Evolutionary conservation across 495 filamentous ascomycete genomes (phyloP).

Genomic region (Tuber umbilicatum): DNA sequence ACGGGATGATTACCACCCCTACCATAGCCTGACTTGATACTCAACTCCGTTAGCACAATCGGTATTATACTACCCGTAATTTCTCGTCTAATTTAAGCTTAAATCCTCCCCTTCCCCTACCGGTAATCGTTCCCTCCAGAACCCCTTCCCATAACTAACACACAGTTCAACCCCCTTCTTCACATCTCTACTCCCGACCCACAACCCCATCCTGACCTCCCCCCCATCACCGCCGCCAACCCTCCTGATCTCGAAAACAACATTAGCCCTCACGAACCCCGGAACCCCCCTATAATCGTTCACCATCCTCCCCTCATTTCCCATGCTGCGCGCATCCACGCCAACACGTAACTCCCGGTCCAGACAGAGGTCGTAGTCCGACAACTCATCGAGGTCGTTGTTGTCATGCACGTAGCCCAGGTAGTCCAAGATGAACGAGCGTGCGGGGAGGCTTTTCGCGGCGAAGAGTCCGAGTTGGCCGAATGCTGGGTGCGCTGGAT

Average conservation of each 20-base stretch:
- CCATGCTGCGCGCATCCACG: constrained; percentile 56
- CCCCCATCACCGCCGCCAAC: constrained; percentile 40
- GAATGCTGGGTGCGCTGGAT: constrained; percentile 55
- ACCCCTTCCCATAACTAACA: constrained; percentile 63
- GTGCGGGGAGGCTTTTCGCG: constrained; percentile 51
- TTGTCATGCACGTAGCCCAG: constrained; percentile 55
- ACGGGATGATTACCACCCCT: background rate
- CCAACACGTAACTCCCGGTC: constrained; percentile 54
- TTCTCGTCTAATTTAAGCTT: background rate
- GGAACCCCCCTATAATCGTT: constrained; percentile 67
- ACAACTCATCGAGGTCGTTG: constrained; percentile 44
- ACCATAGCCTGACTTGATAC: background rate
- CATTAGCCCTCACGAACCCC: constrained; percentile 40
- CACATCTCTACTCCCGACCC: constrained; percentile 48
- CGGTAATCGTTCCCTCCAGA: constrained; percentile 53
- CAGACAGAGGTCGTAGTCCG: constrained; percentile 63
- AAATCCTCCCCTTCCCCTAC: constrained; percentile 11
- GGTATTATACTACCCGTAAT: background rate
- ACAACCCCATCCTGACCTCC: constrained; percentile 48
- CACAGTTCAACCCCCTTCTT: constrained; percentile 57
- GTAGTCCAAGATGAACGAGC: constrained; percentile 59
- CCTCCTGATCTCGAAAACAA: constrained; percentile 31
- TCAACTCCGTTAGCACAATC: background rate
- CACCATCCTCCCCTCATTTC: constrained; percentile 65
- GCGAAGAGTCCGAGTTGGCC: constrained; percentile 64